A percentile compares a stretch with the other conserved stretches of the same genome.
Evolutionary conservation across 179 eudicot genomes (phyloP).

Genomic region (Nepenthes alata): DNA sequence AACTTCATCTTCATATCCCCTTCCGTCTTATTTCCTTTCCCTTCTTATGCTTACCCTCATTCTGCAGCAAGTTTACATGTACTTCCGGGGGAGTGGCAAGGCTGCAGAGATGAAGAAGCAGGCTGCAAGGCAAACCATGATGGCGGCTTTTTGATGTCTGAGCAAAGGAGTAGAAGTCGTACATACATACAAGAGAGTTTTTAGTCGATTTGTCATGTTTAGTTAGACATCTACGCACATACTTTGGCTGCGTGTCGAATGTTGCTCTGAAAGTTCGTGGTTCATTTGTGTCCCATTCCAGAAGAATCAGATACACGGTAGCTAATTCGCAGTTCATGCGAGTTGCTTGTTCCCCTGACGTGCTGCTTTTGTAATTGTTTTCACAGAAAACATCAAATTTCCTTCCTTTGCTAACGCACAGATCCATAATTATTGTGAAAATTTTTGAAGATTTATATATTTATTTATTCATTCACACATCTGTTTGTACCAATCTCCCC

Average conservation of each 20-base stretch:
- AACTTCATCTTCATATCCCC: neutral
- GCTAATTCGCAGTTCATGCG: too few relatives aligned
- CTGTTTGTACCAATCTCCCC: too few relatives aligned
- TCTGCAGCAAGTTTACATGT: constrained; percentile 37
- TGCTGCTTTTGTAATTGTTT: too few relatives aligned
- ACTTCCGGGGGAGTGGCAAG: constrained; percentile 53
- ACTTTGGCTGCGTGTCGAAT: neutral
- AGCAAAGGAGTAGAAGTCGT: constrained; percentile 6
- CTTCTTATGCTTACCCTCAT: neutral
- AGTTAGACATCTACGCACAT: constrained; percentile 1
- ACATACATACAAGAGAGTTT: neutral
- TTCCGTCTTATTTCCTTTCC: neutral
- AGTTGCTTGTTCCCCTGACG: too few relatives aligned
- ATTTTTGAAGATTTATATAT: too few relatives aligned
- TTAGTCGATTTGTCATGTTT: neutral
- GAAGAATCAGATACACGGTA: too few relatives aligned
- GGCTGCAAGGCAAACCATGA: constrained; percentile 49
- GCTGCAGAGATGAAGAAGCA: constrained; percentile 46
- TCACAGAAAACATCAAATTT: too few relatives aligned
- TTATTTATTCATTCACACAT: too few relatives aligned
- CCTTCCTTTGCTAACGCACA: too few relatives aligned
- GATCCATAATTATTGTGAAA: too few relatives aligned
- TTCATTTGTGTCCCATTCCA: too few relatives aligned
- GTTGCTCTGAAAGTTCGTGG: too few relatives aligned
- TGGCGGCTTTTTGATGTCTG: constrained; percentile 30